Evolutionary conservation across 2,329 filamentous ascomycete genomes (phyloP).

Genomic region (Cytospora leucostoma): DNA sequence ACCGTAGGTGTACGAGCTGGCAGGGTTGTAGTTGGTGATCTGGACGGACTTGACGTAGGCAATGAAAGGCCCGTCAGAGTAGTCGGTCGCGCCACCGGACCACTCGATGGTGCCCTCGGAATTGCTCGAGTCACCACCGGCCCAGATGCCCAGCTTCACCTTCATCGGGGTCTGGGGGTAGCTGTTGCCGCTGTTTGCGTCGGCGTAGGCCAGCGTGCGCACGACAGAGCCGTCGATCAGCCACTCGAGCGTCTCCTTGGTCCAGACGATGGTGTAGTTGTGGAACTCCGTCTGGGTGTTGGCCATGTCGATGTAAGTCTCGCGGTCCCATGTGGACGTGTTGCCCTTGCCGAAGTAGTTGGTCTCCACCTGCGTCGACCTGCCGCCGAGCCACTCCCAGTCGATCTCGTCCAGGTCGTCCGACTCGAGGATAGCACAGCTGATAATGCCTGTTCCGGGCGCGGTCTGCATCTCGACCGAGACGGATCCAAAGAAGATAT

Average conservation of each 20-base stretch:
- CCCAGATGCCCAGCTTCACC: constrained; percentile 70
- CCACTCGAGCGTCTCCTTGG: constrained; percentile 63
- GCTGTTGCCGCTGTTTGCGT: constrained; percentile 58
- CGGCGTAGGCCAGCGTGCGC: constrained; percentile 61
- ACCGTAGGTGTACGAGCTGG: constrained; percentile 45
- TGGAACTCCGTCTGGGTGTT: constrained; percentile 56
- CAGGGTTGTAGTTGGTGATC: constrained; percentile 44
- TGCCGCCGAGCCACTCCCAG: constrained; percentile 78
- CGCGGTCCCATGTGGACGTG: constrained; percentile 65
- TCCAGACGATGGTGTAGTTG: constrained; percentile 72
- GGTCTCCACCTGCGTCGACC: constrained; percentile 69
- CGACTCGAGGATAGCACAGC: constrained; percentile 73
- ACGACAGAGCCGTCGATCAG: constrained; percentile 61
- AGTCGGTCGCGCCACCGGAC: constrained; percentile 61
- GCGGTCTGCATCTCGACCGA: constrained; percentile 71
- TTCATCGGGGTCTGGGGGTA: constrained; percentile 77
- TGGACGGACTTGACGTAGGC: constrained; percentile 49
- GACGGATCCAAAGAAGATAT: constrained; percentile 82
- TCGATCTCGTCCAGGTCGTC: constrained; percentile 81
- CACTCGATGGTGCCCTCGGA: constrained; percentile 70
- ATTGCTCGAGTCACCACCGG: constrained; percentile 59
- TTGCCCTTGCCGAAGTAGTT: constrained; percentile 82
- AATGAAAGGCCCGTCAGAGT: constrained; percentile 44
- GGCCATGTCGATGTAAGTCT: constrained; percentile 55
- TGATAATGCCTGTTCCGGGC: constrained; percentile 73